A percentile compares a stretch with the other conserved stretches of the same genome.
phyloP scores from a whole-genome alignment of 306 rosid genomes.

The Quercus ilex region DNA sequence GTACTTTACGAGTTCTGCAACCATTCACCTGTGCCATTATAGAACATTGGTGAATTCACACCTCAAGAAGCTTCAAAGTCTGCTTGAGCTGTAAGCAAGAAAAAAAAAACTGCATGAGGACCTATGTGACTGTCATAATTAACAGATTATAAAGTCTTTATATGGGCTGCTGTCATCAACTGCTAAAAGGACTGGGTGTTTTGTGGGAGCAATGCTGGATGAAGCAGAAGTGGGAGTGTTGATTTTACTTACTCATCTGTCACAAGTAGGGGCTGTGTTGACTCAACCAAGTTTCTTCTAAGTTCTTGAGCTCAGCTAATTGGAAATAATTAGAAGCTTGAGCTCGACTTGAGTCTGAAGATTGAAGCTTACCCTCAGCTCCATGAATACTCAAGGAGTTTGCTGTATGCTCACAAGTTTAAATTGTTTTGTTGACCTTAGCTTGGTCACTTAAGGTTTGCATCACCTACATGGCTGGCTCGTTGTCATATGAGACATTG shows the following conservation, averaged over 20 bases:
- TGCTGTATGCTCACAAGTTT: not conserved
- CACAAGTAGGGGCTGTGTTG: not conserved
- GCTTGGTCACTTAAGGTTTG: not conserved
- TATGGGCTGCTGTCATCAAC: not conserved
- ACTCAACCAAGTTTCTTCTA: not conserved
- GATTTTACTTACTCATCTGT: not conserved
- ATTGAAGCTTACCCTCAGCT: not conserved
- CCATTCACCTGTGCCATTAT: not conserved
- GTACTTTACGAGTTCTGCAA: not conserved
- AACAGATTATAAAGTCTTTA: not conserved
- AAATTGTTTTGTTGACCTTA: not conserved
- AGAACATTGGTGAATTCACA: not conserved
- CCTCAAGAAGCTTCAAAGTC: not conserved
- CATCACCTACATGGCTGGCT: not conserved
- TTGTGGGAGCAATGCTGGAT: not conserved
- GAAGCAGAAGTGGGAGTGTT: not conserved
- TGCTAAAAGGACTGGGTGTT: not conserved
- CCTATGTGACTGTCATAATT: not conserved
- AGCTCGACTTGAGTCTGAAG: too few species aligned
- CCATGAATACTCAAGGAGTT: not conserved
- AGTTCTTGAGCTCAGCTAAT: not conserved
- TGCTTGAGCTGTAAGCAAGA: not conserved
- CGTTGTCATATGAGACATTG: not conserved
- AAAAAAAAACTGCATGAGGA: not conserved
- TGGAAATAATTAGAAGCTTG: not conserved